A percentile compares a stretch with the other conserved stretches of the same genome.
Evolutionary conservation across 345 rosid genomes (phyloP).

Genomic region (Pugionium dolabratum): DNA sequence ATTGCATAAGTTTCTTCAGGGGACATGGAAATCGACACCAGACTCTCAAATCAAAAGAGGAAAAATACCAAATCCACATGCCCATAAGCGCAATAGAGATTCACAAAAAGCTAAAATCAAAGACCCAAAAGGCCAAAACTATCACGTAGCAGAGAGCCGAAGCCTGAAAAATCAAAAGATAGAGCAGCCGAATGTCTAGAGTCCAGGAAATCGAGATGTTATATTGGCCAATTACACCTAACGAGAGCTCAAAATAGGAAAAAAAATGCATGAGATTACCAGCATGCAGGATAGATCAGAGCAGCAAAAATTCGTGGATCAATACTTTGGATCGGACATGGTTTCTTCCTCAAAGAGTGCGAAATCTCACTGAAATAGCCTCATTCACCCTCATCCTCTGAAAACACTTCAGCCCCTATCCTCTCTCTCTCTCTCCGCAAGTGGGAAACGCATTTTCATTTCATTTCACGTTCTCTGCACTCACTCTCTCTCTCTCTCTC

Average conservation of each 20-base stretch:
- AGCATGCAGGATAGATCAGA: constrained; percentile 37
- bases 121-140: constrained; percentile 17
- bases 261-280: constrained; percentile 31
- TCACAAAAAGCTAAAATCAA: constrained; percentile 27
- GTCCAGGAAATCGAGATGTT: constrained; percentile 16
- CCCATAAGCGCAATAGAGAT: neutral
- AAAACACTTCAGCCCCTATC: neutral
- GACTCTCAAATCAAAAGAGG: constrained; percentile 17
- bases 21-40: neutral
- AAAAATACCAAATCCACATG: neutral
- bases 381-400: constrained; percentile 2
- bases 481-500: constrained; percentile 20
- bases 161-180: neutral
- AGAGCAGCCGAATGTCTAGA: neutral
- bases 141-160: neutral
- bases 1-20: neutral
- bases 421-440: constrained; percentile 25
- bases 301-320: neutral
- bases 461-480: constrained; percentile 41
- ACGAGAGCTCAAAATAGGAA: constrained; percentile 1
- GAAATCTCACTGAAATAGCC: constrained; percentile 26
- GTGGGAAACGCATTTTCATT: constrained; percentile 41
- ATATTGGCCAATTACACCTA: neutral
- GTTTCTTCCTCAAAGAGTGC: constrained; percentile 19
- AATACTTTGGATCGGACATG: constrained; percentile 13